Percentiles rank a stretch among this genome's conserved stretches.
phyloP scores from a whole-genome alignment of 768 basidiomycete species.

The Phallus indusiatus region DNA sequence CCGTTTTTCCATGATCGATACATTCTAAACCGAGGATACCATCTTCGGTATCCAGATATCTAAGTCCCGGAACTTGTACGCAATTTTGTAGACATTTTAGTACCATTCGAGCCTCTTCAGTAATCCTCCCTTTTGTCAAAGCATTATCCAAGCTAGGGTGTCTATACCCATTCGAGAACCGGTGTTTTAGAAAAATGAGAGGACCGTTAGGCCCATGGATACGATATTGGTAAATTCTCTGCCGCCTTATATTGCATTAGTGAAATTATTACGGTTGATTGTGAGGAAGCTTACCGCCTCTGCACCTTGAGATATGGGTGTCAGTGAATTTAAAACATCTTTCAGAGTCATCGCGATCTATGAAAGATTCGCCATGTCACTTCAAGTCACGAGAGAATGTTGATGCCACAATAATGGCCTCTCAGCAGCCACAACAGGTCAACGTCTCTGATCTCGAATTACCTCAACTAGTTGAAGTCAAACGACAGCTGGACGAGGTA shows the following conservation, averaged over 20 bases:
- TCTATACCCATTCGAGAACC: conserved; percentile 87
- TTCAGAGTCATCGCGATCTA: neutral
- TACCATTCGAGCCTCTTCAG: conserved; percentile 80
- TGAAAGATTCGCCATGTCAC: neutral
- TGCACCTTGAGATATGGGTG: conserved; percentile 63
- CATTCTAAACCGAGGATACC: conserved; percentile 89
- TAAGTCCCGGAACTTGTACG: conserved; percentile 79
- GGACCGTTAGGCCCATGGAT: conserved; percentile 22
- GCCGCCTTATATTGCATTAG: conserved; percentile 6
- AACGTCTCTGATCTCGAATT: conserved; percentile 78
- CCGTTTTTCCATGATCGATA: conserved; percentile 76
- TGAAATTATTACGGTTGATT: conserved; percentile 12
- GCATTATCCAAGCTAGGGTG: conserved; percentile 71
- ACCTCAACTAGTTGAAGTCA: conserved; percentile 79
- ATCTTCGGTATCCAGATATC: conserved; percentile 73
- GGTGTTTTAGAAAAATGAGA: conserved; percentile 69
- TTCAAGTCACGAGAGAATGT: neutral
- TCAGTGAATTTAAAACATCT: conserved; percentile 11
- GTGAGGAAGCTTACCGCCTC: conserved; percentile 65
- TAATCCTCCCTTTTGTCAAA: conserved; percentile 70
- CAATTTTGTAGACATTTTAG: conserved; percentile 75
- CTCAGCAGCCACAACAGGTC: conserved; percentile 54
- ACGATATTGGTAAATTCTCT: conserved; percentile 65
- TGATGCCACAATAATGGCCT: conserved; percentile 25
- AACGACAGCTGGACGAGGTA: conserved; percentile 89